phyloP scores from a whole-genome alignment of 2,329 filamentous ascomycete genomes.

The Zarea fungicola region DNA sequence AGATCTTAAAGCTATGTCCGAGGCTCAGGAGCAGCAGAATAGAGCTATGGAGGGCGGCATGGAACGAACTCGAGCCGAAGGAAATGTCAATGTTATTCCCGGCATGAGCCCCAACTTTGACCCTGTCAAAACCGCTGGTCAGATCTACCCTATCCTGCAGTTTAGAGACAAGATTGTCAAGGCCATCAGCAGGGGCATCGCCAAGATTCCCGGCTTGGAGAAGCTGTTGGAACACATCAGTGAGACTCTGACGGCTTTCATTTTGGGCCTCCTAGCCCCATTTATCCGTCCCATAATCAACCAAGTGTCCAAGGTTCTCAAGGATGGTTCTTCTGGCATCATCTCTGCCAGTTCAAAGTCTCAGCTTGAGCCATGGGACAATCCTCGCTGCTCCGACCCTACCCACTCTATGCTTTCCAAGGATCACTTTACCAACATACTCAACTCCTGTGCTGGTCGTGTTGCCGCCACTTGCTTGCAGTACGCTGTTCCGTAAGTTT shows the following conservation, averaged over 20 bases:
- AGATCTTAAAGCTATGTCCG: constrained; percentile 54
- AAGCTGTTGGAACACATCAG: constrained; percentile 88
- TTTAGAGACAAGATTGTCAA: constrained; percentile 94
- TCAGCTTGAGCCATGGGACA: constrained; percentile 76
- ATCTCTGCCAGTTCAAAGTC: constrained; percentile 64
- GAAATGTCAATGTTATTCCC: constrained; percentile 57
- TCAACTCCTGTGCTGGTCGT: constrained; percentile 72
- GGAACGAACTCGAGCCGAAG: constrained; percentile 29
- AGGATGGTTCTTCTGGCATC: constrained; percentile 73
- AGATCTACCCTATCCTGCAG: constrained; percentile 91
- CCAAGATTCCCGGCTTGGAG: constrained; percentile 89
- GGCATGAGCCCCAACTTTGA: constrained; percentile 75
- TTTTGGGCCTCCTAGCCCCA: constrained; percentile 84
- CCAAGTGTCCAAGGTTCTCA: constrained; percentile 75
- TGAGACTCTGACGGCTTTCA: constrained; percentile 86
- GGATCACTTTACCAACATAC: constrained; percentile 75
- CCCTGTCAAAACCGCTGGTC: constrained; percentile 65
- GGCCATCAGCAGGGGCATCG: constrained; percentile 75
- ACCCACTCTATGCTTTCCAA: constrained; percentile 75
- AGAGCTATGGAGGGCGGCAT: constrained; percentile 23
- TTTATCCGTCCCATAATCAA: constrained; percentile 91
- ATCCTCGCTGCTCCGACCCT: constrained; percentile 68
- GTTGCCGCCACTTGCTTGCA: constrained; percentile 72
- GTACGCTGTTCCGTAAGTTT: constrained; percentile 71
- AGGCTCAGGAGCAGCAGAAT: constrained; percentile 59